Evolutionary conservation across 2,329 filamentous ascomycete genomes (phyloP), one percentile per base, ranked within the genome.

Genomic region (Aspergillus carbonarius): DNA sequence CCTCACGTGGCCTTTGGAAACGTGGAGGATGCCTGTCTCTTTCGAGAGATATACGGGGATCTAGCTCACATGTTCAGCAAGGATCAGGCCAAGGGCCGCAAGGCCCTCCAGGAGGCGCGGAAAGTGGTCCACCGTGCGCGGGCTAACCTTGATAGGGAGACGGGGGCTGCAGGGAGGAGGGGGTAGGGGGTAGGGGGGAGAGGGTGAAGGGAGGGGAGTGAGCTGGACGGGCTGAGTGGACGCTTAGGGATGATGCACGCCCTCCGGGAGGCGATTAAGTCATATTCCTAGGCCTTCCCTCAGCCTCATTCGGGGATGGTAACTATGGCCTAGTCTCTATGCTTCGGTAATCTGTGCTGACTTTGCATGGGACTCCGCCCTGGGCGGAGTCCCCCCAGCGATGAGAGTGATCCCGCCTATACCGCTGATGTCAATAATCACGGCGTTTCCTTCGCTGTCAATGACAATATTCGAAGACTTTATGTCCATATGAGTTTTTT

Each of bases 371-470:
- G n/a, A n/a, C n/a, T n/a, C n/a, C n/a, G n/a, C n/a, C n/a, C n/a
- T n/a, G n/a, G n/a, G n/a, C n/a, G n/a, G n/a, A n/a, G n/a, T n/a
- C n/a, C n/a, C n/a, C n/a, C n/a, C n/a, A n/a, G n/a, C n/a, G n/a
- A n/a, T n/a, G n/a, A n/a, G n/a, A n/a, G 63, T 68, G 20, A 61
- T 49, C 9, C 63, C 64, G 17, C 67, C 57, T 27, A 66, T 60
- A 10, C 66, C 61, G 20, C 67, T 66, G 18, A 68, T 68, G 42
- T 68, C 64, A 42, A 68, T 66, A 18, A 66, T 15, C 10, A 66
- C 49, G 48, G 59, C 60, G 54, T 65, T 64, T 57, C 63, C 61
- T 15, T 54, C 35, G 9, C 15, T 9, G 23, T 67, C 61, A 23
- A 68, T 12, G 23, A 66, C 64, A 30, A 66, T 46, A 54, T 66